phyloP scores from a whole-genome alignment of 768 basidiomycete species.

The Russula virescens region DNA sequence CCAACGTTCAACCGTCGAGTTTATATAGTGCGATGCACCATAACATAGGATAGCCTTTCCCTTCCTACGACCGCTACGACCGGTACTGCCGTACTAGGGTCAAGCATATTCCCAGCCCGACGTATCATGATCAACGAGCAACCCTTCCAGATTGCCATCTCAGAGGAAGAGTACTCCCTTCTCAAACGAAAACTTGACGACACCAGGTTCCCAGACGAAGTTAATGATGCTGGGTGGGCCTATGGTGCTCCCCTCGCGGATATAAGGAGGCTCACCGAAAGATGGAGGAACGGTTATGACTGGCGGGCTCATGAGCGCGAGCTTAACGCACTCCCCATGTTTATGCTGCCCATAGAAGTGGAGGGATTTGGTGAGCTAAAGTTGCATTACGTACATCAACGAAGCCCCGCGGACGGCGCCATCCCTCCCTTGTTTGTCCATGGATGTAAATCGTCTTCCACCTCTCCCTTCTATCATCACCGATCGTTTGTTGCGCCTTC shows the following conservation, averaged over 20 bases:
- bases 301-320: conserved; percentile 29
- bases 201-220: conserved; percentile 48
- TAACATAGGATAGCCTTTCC: too few species aligned
- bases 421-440: conserved; percentile 30
- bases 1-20: too few species aligned
- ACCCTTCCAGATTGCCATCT: conserved; percentile 43
- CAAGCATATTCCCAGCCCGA: neutral
- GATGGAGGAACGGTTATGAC: conserved; percentile 30
- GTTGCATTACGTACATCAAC: conserved; percentile 34
- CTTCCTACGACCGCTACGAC: too few species aligned
- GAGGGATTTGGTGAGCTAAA: conserved; percentile 31
- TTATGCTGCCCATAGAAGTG: conserved; percentile 31
- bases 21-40: too few species aligned
- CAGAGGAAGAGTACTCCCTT: conserved; percentile 37
- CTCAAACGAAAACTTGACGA: conserved; percentile 45
- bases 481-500: neutral
- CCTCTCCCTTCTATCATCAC: neutral
- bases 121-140: neutral
- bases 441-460: conserved; percentile 14
- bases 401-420: conserved; percentile 24
- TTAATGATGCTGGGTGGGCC: conserved; percentile 43
- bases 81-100: too few species aligned
- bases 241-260: conserved; percentile 39
- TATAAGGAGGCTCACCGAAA: conserved; percentile 26
- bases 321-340: conserved; percentile 33